Evolutionary conservation across 768 basidiomycete genomes (phyloP), one percentile per base, ranked within the genome.

Genomic region (Tulasnella sp.): DNA sequence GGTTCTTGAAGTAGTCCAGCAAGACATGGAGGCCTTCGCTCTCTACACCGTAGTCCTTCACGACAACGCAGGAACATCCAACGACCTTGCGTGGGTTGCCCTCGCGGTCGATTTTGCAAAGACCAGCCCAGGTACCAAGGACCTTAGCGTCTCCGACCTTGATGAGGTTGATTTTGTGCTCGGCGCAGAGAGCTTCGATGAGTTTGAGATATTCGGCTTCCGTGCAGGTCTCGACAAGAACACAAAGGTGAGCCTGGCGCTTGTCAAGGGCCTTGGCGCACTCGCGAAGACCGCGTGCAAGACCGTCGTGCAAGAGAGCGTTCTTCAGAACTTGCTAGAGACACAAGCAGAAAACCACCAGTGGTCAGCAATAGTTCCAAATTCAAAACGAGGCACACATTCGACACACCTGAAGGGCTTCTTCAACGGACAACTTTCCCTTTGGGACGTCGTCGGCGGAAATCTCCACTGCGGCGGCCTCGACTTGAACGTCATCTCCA

Each of bases 161-260:
- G 94, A 99, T 98, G 81, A 99, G 88, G 89, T 96, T 95, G 88
- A 99, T 98, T 87, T 96, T 97, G 91, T 99, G 96, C 88, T 98
- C 96, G 80, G 95, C 93, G 85, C 97, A 99, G 84, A 99, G 95
- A 73, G 97, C 97, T 87, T 98, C 96, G 82, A 99, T 98, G 88
- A 99, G 94, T 89, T 98, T 99, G 91, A 98, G 94, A 90, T 99
- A 99, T 87, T 98, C 97, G 81, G 96, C 94, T 87, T 99, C 97
- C 75, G 93, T 96, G 89, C 96, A 98, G 78, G 95, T 95, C 91
- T 99, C 97, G 84, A 98, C 96, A 83, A 99, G 92, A 80, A 99
- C 96, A 87, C 97, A 99, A 71, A 99, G 89, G 86, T 99, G 97
- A 77, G 96, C 97, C 89, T 96, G 94, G 83, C 96, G 92, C 88